Evolutionary conservation across 2,329 filamentous ascomycete genomes (phyloP).

Genomic region (Neoascochyta sp.): DNA sequence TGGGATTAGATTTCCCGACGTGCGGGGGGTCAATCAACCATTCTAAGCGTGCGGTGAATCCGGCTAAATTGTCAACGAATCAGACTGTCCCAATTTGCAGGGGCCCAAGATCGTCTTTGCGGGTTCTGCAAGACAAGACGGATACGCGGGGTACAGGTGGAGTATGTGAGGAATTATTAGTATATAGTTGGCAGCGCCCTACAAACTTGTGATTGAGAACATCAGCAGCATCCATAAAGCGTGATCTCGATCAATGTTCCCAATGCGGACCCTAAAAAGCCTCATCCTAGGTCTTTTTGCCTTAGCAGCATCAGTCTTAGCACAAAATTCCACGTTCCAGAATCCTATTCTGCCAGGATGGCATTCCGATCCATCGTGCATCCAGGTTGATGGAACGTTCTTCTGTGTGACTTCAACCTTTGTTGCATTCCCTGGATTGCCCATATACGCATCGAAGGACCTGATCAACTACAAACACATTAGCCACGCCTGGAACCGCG

Average conservation of each 20-base stretch:
- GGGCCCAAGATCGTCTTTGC: no score
- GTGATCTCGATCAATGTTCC: no score
- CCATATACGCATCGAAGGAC: conserved; percentile 50
- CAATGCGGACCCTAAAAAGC: not conserved
- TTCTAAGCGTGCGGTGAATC: no score
- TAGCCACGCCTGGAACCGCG: conserved; percentile 18
- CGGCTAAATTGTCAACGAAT: no score
- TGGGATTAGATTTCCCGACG: no score
- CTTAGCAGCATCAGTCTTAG: not conserved
- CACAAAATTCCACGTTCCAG: conserved; percentile 8
- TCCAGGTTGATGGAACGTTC: conserved; percentile 44
- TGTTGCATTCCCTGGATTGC: conserved; percentile 50
- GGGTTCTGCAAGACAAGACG: no score
- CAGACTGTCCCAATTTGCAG: no score
- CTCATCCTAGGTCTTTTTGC: not conserved
- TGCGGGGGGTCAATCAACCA: no score
- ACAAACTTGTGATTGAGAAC: not conserved
- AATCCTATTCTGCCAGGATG: conserved; percentile 52
- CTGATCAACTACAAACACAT: conserved; percentile 25
- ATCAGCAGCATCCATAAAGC: not conserved
- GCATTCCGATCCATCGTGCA: conserved; percentile 48
- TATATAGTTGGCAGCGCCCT: not conserved
- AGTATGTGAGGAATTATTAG: no score
- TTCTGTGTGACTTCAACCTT: conserved; percentile 53
- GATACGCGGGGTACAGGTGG: no score